Conservation (phyloP, 2,329 filamentous ascomycete genomes). For the Biscogniauxia mediterranea region DNA sequence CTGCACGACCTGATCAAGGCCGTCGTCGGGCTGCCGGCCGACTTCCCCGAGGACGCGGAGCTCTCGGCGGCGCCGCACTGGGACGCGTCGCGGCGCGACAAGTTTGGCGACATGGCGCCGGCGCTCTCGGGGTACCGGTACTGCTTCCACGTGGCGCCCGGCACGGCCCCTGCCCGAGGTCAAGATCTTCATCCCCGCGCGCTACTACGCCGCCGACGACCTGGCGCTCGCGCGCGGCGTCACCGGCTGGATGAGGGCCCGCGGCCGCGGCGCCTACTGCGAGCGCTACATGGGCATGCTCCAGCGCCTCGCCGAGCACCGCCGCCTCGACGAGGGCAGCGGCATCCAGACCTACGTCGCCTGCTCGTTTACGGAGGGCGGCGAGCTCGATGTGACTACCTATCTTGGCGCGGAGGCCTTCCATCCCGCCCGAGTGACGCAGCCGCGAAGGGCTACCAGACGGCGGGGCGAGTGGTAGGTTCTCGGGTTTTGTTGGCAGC, state of each 20-base stretch:
- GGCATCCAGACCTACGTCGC: neutral
- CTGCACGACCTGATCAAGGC: slow-evolving; percentile 7
- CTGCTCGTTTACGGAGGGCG: neutral
- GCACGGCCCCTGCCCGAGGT: slow-evolving; percentile 7
- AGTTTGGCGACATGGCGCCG: neutral
- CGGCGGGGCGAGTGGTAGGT: neutral
- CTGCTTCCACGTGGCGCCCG: slow-evolving; percentile 14
- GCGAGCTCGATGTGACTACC: neutral
- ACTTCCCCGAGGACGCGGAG: slow-evolving; percentile 10
- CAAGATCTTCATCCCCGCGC: slow-evolving; percentile 8
- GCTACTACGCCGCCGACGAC: slow-evolving; percentile 6
- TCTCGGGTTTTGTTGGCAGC: neutral
- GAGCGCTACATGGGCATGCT: slow-evolving; percentile 4
- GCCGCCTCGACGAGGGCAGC: neutral
- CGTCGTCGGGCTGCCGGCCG: slow-evolving; percentile 7
- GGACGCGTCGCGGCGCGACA: neutral
- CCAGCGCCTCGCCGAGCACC: neutral
- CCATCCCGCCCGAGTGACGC: neutral
- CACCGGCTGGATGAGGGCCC: slow-evolving; percentile 8
- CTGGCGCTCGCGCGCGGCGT: slow-evolving; percentile 6
- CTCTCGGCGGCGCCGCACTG: neutral
- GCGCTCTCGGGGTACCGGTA: slow-evolving; percentile 9
- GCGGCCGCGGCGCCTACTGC: slow-evolving; percentile 8
- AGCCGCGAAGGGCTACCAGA: neutral
- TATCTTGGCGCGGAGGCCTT: neutral